Evolutionary conservation across 176 grass and related monocot species (phyloP).

Genomic region (Avena sativa): DNA sequence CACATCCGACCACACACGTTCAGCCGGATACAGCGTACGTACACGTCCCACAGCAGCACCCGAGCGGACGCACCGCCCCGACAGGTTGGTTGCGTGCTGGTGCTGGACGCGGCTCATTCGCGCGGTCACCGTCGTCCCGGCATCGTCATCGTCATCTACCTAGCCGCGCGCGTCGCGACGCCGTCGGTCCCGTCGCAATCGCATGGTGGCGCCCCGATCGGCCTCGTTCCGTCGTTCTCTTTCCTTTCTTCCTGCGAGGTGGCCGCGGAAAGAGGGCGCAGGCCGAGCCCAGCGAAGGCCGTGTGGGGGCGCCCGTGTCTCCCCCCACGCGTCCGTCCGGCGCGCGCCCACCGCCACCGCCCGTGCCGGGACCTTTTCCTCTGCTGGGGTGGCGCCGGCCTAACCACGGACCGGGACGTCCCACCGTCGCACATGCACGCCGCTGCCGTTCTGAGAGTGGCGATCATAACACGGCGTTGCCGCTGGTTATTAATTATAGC

Average conservation of each 20-base stretch:
- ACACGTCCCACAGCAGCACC: slow-evolving; percentile 5
- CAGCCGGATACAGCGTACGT: not conserved
- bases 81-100: slow-evolving; percentile 9
- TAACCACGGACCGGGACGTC: slow-evolving; percentile 40
- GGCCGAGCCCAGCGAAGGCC: slow-evolving; percentile 22
- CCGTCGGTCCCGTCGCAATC: not conserved
- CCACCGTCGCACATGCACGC: slow-evolving; percentile 25
- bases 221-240: slow-evolving; percentile 14
- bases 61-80: not conserved
- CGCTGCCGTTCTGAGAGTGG: not conserved
- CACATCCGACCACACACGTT: not conserved
- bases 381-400: slow-evolving; percentile 8
- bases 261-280: slow-evolving; percentile 38
- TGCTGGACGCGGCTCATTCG: not conserved
- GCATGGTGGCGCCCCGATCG: not conserved
- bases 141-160: not conserved
- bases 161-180: slow-evolving; percentile 6
- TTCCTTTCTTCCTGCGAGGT: not conserved
- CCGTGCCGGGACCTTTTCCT: not conserved
- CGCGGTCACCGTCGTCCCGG: slow-evolving; percentile 3
- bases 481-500: not conserved
- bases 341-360: not conserved
- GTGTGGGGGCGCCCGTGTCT: slow-evolving; percentile 12
- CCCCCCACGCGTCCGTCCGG: not conserved
- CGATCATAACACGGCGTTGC: not conserved